phyloP scores from a whole-genome alignment of 179 eudicot species.

The Beta macrorhiza region DNA sequence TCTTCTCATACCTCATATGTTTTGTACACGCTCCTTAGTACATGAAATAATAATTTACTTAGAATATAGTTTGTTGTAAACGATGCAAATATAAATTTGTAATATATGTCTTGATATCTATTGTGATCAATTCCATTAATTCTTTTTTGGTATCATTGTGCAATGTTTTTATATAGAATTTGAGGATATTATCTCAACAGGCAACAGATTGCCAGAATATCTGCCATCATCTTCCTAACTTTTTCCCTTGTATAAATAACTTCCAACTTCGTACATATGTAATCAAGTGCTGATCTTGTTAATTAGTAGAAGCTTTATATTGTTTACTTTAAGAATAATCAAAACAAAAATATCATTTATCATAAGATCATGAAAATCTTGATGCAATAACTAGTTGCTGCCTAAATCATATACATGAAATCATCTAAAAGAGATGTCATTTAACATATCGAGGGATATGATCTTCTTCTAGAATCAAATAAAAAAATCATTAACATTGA shows the following conservation, averaged over 20 bases:
- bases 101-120: too few species aligned
- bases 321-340: background rate
- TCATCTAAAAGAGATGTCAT: background rate
- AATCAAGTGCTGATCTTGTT: background rate
- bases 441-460: conserved; percentile 21
- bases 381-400: background rate
- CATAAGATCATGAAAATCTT: background rate
- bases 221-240: background rate
- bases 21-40: too few species aligned
- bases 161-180: background rate
- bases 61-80: too few species aligned
- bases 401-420: background rate
- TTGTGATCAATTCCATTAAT: too few species aligned
- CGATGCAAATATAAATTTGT: too few species aligned
- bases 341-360: background rate
- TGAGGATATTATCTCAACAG: background rate
- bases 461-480: conserved; percentile 1
- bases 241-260: background rate
- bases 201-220: background rate
- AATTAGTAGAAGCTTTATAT: background rate
- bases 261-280: background rate
- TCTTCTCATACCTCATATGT: too few species aligned
- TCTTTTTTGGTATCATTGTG: background rate
- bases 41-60: too few species aligned
- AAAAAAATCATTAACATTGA: background rate